A percentile compares a stretch with the other conserved stretches of the same genome.
These are phyloP conservation scores for Ochromonas danica DNA, from an alignment of 108 stramenopile genomes.

Conservation along the genomic window DNA sequence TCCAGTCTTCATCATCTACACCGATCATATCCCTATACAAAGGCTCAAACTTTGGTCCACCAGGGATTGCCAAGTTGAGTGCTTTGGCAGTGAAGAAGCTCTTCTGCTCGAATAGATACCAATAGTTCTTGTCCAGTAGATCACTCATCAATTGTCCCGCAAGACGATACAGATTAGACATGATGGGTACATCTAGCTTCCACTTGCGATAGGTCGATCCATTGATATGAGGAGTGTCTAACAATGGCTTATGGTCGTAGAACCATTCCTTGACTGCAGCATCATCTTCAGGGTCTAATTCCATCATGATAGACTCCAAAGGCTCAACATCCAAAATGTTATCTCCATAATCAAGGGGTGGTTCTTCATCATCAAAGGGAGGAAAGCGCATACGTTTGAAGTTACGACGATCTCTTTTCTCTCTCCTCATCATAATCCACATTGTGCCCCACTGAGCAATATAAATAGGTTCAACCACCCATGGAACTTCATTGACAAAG, in stretches of 20 bases:
- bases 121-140: slow-evolving; percentile 29
- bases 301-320: slow-evolving; percentile 76
- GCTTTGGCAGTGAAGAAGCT: slow-evolving; percentile 97
- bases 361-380: slow-evolving; percentile 99
- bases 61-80: slow-evolving; percentile 94
- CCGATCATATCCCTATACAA: slow-evolving; percentile 87
- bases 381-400: slow-evolving; percentile 99
- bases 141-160: slow-evolving; percentile 86
- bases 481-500: slow-evolving; percentile 96
- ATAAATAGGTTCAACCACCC: slow-evolving; percentile 96
- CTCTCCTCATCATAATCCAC: slow-evolving; percentile 98
- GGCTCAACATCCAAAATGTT: slow-evolving; percentile 97
- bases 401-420: slow-evolving; percentile 96
- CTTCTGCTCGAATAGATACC: slow-evolving; percentile 86
- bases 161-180: slow-evolving; percentile 86
- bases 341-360: slow-evolving; percentile 97
- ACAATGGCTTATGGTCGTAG: slow-evolving; percentile 64
- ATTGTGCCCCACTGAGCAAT: slow-evolving; percentile 97
- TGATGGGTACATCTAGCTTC: slow-evolving; percentile 85
- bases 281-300: slow-evolving; percentile 77
- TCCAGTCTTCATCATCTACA: slow-evolving; percentile 96
- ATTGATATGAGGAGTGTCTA: slow-evolving; percentile 64
- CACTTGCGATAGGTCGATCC: slow-evolving; percentile 89
- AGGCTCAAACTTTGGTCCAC: slow-evolving; percentile 99
- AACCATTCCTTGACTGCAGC: slow-evolving; percentile 65